Evolutionary conservation across 176 grass and related monocot species (phyloP), one percentile per base, ranked within the genome.

Genomic region (Echinochloa phyllopogon): DNA sequence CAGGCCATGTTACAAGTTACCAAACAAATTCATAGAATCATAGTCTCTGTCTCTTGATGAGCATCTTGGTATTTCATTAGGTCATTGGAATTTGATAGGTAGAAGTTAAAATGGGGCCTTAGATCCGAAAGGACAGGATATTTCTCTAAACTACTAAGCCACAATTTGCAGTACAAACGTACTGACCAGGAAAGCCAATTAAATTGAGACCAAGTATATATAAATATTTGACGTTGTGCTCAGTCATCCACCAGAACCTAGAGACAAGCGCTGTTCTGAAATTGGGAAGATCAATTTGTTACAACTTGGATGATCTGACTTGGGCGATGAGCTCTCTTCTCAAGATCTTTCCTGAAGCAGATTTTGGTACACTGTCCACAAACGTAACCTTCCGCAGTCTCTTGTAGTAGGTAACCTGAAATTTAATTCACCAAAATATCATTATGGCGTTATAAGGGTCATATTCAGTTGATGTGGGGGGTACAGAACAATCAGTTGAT

Each of bases 231-330:
- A n/a, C n/a, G n/a, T 41, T 50, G 44, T 29, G 44, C 25, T 73
- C 15, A 51, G 27, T 45, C 12, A 14, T 71, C 1, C 16, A 71
- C 42, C 67, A 45, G 18, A 70, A 70, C 20, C 40, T 24, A 45
- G 67, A 8, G 63, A 21, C 42, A 52, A 33, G 7, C 29, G 0
- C 6, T 18, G 12, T 5, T 8, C 5, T 38, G 62, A 65, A 69
- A 23, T 45, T 47, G 13, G 49, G 42, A 71, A 25, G 12, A 48
- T 49, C 5, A 49, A 51, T 85, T 72, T 72, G 17, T 77, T 95
- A 98, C 24, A 98, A 14, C 49, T 90, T 95, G 56, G 96, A 98
- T 3, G 91, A 86, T 87, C 96, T 94, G 55, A 82, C 87, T 89
- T 94, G 52, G 5, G 86, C 83, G 24, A 98, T 92, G 21, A 98